A percentile compares a stretch with the other conserved stretches of the same genome.
phyloP scores from a whole-genome alignment of 495 filamentous ascomycete genomes.

The Penicillium chermesinum region DNA sequence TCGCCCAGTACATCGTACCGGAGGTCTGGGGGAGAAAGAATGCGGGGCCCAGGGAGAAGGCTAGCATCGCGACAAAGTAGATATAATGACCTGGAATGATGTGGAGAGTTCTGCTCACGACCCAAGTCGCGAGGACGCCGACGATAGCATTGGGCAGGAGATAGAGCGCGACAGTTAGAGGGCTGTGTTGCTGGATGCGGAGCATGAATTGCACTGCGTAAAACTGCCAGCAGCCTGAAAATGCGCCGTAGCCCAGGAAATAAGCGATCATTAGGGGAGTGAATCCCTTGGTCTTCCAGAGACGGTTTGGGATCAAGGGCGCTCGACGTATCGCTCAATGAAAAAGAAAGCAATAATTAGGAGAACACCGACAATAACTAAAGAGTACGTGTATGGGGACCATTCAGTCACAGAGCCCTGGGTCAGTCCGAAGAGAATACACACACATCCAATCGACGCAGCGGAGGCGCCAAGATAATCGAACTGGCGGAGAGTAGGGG shows the following conservation, averaged over 20 bases:
- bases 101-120: constrained; percentile 43
- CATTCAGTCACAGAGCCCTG: constrained; percentile 27
- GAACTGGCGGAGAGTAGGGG: constrained; percentile 25
- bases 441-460: constrained; percentile 24
- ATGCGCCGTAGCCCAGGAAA: constrained; percentile 44
- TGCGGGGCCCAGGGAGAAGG: constrained; percentile 26
- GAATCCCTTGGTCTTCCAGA: constrained; percentile 40
- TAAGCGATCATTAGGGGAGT: constrained; percentile 45
- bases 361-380: constrained; percentile 23
- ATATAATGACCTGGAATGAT: constrained; percentile 46
- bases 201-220: constrained; percentile 50
- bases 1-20: constrained; percentile 27
- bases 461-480: constrained; percentile 24
- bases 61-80: constrained; percentile 33
- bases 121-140: constrained; percentile 40
- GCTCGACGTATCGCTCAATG: constrained; percentile 21
- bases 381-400: constrained; percentile 25
- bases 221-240: constrained; percentile 46
- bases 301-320: constrained; percentile 29
- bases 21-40: constrained; percentile 33
- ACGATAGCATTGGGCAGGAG: constrained; percentile 42
- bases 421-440: constrained; percentile 29
- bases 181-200: constrained; percentile 34
- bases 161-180: constrained; percentile 39
- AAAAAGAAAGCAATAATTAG: constrained; percentile 24